phyloP scores from a whole-genome alignment of 1,284 basidiomycete species.

The Blastosporella zonata region DNA sequence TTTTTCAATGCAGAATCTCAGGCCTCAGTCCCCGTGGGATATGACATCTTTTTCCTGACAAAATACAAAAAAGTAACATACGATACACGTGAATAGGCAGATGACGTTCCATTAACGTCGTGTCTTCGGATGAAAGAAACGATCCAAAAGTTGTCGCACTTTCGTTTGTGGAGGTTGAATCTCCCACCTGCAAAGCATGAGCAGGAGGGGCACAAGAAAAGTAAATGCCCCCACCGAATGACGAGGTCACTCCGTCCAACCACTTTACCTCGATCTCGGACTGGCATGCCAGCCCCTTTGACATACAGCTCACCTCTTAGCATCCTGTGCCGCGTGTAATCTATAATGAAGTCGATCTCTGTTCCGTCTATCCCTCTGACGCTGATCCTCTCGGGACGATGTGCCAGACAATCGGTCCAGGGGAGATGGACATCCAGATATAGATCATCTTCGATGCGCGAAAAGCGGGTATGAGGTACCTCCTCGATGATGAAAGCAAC shows the following conservation, averaged over 20 bases:
- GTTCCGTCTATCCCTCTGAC: constrained; percentile 73
- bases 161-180: constrained; percentile 19
- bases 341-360: constrained; percentile 58
- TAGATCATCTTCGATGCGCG: constrained; percentile 72
- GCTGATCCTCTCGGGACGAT: constrained; percentile 41
- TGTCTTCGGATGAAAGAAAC: constrained; percentile 13
- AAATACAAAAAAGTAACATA: too few relatives aligned
- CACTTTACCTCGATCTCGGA: constrained; percentile 59
- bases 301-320: constrained; percentile 62
- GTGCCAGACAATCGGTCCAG: constrained; percentile 62
- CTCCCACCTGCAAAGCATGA: constrained; percentile 32
- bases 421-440: constrained; percentile 66
- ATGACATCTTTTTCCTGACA: too few relatives aligned
- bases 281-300: constrained; percentile 81
- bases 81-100: too few relatives aligned
- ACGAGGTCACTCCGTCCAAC: constrained; percentile 77
- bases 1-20: too few relatives aligned
- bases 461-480: constrained; percentile 66
- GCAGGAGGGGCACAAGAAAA: constrained; percentile 1
- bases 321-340: constrained; percentile 62
- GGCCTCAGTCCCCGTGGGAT: too few relatives aligned
- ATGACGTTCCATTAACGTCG: background rate
- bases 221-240: constrained; percentile 52
- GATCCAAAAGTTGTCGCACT: constrained; percentile 12
- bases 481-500: constrained; percentile 81